These are phyloP conservation scores for Suzukiozyma palmioleophila DNA, from an alignment of 1,139 yeast genomes.

Conservation along the genomic window DNA sequence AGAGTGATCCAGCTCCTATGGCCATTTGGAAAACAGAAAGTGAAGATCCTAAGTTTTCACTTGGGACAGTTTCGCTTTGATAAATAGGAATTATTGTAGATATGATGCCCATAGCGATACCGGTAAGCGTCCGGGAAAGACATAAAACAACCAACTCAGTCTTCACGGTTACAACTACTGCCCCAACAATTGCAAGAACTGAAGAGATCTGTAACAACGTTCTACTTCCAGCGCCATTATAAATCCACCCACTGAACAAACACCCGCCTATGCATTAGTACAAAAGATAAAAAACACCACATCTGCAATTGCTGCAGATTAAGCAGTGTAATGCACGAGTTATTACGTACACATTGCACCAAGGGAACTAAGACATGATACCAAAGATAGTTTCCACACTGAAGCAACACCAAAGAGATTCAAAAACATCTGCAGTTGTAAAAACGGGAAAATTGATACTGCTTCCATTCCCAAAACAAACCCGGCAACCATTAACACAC, in stretches of 20 bases:
- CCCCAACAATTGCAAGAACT: conserved; percentile 27
- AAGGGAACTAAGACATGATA: conserved; percentile 25
- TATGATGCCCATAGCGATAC: conserved; percentile 28
- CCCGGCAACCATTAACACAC: conserved; percentile 9
- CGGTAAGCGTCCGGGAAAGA: conserved; percentile 27
- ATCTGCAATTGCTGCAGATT: no score
- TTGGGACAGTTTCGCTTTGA: conserved; percentile 26
- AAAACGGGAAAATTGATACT: conserved; percentile 21
- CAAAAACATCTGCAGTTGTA: conserved; percentile 19
- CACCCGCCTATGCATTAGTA: conserved; percentile 23
- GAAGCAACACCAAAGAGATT: conserved; percentile 19
- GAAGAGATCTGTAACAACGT: conserved; percentile 21
- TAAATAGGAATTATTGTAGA: conserved; percentile 30
- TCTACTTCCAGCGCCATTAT: conserved; percentile 27
- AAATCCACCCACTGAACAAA: conserved; percentile 26
- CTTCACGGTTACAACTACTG: conserved; percentile 22
- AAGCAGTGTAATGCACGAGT: no score
- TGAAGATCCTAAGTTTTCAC: conserved; percentile 17
- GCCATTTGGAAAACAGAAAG: conserved; percentile 20
- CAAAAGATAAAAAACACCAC: background rate
- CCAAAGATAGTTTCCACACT: conserved; percentile 22
- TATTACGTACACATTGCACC: conserved; percentile 28
- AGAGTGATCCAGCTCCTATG: conserved; percentile 17
- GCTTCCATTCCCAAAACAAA: conserved; percentile 30
- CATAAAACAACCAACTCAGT: conserved; percentile 21